Evolutionary conservation across 1,139 yeast genomes (phyloP).

Genomic region (Candida mesenterica): DNA sequence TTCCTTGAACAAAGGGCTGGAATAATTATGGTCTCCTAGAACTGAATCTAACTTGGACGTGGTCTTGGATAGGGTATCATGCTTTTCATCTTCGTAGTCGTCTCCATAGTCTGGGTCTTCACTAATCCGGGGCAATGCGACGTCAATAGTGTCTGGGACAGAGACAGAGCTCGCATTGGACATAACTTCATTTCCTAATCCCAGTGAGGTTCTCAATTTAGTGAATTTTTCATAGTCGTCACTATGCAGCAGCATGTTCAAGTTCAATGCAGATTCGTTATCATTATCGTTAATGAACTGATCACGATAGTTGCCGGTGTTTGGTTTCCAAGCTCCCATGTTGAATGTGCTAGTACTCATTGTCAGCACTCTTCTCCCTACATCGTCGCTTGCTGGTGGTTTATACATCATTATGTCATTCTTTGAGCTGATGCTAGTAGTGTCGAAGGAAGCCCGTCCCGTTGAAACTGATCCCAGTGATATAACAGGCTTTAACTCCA

Average conservation of each 20-base stretch:
- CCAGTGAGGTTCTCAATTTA: conserved; percentile 27
- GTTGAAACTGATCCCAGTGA: conserved; percentile 9
- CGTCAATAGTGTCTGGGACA: conserved; percentile 47
- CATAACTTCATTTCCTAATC: conserved; percentile 20
- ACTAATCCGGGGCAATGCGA: conserved; percentile 35
- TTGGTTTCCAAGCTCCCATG: conserved; percentile 55
- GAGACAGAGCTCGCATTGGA: conserved; percentile 31
- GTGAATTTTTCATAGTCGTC: conserved; percentile 35
- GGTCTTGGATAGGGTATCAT: conserved; percentile 8
- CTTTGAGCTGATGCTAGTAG: conserved; percentile 1
- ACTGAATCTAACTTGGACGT: conserved; percentile 29
- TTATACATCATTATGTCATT: neutral
- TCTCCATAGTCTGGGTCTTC: conserved; percentile 35
- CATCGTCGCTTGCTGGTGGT: neutral
- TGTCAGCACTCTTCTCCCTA: conserved; percentile 35
- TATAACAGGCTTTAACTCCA: conserved; percentile 6
- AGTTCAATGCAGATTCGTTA: conserved; percentile 38
- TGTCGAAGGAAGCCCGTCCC: conserved; percentile 9
- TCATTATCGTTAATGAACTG: conserved; percentile 50
- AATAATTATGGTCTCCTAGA: conserved; percentile 25
- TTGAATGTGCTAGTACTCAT: conserved; percentile 40
- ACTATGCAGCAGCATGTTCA: conserved; percentile 26
- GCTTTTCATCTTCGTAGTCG: too few species aligned
- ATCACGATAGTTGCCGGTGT: conserved; percentile 49
- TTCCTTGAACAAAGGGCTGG: conserved; percentile 31